A percentile compares a stretch with the other conserved stretches of the same genome.
These are phyloP conservation scores for Cetradonia linearis DNA, from an alignment of 495 filamentous ascomycete species.

Conservation along the genomic window DNA sequence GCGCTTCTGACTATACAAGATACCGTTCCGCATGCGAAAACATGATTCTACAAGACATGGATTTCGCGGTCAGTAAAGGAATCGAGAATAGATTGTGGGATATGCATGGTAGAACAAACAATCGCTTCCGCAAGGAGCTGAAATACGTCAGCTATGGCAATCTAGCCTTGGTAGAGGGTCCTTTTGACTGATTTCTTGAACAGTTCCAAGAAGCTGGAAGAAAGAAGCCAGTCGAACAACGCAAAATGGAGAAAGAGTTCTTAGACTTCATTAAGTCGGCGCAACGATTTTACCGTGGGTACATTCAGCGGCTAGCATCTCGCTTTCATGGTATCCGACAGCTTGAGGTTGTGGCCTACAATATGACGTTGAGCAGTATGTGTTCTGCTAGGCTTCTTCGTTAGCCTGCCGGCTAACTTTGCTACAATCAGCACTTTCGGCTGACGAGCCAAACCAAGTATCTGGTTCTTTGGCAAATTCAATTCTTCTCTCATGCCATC, in stretches of 20 bases:
- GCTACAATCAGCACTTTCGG: slow-evolving; percentile 25
- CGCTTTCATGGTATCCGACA: slow-evolving; percentile 62
- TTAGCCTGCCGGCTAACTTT: slow-evolving; percentile 7
- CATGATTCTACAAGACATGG: slow-evolving; percentile 63
- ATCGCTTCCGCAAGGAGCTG: slow-evolving; percentile 57
- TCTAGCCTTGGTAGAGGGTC: background rate
- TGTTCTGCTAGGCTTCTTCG: background rate
- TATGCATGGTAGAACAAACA: slow-evolving; percentile 65
- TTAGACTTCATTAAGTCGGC: slow-evolving; percentile 73
- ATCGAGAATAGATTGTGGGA: slow-evolving; percentile 70
- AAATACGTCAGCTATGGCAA: slow-evolving; percentile 34
- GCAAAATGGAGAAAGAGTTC: slow-evolving; percentile 73
- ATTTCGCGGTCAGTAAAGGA: slow-evolving; percentile 49
- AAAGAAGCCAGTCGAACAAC: slow-evolving; percentile 59
- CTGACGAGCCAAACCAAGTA: slow-evolving; percentile 33
- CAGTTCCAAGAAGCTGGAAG: slow-evolving; percentile 46
- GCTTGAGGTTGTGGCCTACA: slow-evolving; percentile 58
- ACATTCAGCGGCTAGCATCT: slow-evolving; percentile 66
- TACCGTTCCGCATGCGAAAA: slow-evolving; percentile 60
- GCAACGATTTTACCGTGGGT: slow-evolving; percentile 76
- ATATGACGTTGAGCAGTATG: slow-evolving; percentile 54
- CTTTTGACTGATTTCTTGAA: slow-evolving; percentile 4
- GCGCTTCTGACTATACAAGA: slow-evolving; percentile 35
- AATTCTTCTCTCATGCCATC: slow-evolving; percentile 68
- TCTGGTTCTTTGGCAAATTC: slow-evolving; percentile 41